Evolutionary conservation across 108 stramenopile species (phyloP), one percentile per base, ranked within the genome.

Genomic region (Nitzschia inconspicua): DNA sequence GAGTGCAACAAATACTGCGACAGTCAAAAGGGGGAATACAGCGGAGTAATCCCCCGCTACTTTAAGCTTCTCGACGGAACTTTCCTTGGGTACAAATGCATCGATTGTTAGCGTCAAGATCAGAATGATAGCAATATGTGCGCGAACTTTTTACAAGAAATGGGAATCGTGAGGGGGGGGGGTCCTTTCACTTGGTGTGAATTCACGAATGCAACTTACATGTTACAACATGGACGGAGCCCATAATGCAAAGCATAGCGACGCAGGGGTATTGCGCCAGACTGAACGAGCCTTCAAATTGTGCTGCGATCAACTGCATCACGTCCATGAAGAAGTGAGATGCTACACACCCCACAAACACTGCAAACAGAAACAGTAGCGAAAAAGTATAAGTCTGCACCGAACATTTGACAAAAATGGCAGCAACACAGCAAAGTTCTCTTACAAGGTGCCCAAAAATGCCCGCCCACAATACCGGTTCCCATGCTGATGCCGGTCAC

Each of bases 371-470:
- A n/a, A n/a, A n/a, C n/a, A n/a, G n/a, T n/a, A n/a, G n/a, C n/a
- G n/a, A n/a, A n/a, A n/a, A n/a, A n/a, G n/a, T n/a, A n/a, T n/a
- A n/a, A n/a, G n/a, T n/a, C n/a, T n/a, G n/a, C n/a, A n/a, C n/a
- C n/a, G n/a, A n/a, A n/a, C n/a, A n/a, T n/a, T n/a, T n/a, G n/a
- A n/a, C n/a, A n/a, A n/a, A n/a, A n/a, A n/a, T n/a, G n/a, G n/a
- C n/a, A n/a, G n/a, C n/a, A n/a, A n/a, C n/a, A n/a, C n/a, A n/a
- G n/a, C n/a, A n/a, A n/a, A n/a, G n/a, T 18, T n/a, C n/a, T n/a
- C n/a, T n/a, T n/a, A n/a, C n/a, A n/a, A n/a, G 82, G 82, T 14
- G 69, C 77, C 82, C 82, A 83, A 46, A 82, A 83, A 34, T 83
- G 82, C 2, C 82, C 82, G 40, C 82, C 82, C 32, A 78, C 47